Evolutionary conservation across 495 filamentous ascomycete genomes (phyloP).

Genomic region (Tuber borchii): DNA sequence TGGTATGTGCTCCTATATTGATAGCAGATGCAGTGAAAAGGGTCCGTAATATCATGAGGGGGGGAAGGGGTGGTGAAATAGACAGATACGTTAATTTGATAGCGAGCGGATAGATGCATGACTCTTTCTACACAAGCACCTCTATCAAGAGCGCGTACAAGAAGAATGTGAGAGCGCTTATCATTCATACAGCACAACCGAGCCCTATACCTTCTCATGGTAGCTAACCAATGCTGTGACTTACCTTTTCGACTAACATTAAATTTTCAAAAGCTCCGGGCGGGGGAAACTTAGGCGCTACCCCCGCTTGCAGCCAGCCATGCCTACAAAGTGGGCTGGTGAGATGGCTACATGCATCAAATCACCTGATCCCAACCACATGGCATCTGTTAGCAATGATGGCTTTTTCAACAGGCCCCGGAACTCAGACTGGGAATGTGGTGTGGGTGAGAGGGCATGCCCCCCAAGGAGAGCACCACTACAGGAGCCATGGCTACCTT

Average conservation of each 20-base stretch:
- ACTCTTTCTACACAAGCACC: conserved; percentile 46
- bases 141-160: conserved; percentile 49
- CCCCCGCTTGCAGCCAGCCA: conserved; percentile 45
- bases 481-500: neutral
- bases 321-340: conserved; percentile 53
- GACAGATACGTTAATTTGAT: conserved; percentile 45
- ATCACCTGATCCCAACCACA: conserved; percentile 51
- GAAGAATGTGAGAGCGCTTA: conserved; percentile 53
- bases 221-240: conserved; percentile 49
- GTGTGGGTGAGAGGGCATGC: conserved; percentile 46
- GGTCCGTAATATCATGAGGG: neutral
- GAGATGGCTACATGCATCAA: conserved; percentile 54
- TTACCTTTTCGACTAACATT: conserved; percentile 5
- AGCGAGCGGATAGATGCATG: conserved; percentile 42
- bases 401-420: conserved; percentile 41
- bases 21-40: neutral
- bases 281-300: conserved; percentile 40
- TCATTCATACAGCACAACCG: conserved; percentile 49
- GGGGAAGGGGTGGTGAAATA: conserved; percentile 47
- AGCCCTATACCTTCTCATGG: conserved; percentile 55
- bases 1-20: conserved; percentile 23
- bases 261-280: conserved; percentile 50
- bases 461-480: neutral
- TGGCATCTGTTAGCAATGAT: conserved; percentile 55
- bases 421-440: conserved; percentile 48